Conservation (phyloP, 306 rosid genomes). For the Prinsepia uniflora region DNA sequence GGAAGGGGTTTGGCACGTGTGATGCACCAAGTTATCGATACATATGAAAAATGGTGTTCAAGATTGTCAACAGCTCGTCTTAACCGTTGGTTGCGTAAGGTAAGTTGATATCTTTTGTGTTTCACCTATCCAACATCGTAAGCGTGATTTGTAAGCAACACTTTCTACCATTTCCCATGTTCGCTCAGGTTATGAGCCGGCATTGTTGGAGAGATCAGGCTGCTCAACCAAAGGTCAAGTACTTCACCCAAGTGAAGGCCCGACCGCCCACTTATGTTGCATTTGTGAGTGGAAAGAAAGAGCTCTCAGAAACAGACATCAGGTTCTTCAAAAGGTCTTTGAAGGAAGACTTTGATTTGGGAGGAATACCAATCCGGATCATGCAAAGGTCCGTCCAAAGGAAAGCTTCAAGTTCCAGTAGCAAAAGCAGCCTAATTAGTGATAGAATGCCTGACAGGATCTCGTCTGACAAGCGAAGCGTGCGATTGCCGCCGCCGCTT, state of each 20-base stretch:
- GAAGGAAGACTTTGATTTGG: constrained; percentile 94
- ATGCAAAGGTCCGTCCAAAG: constrained; percentile 59
- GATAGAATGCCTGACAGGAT: constrained; percentile 37
- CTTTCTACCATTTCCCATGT: neutral
- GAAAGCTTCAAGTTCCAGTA: constrained; percentile 33
- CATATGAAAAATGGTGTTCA: constrained; percentile 85
- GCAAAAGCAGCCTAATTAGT: constrained; percentile 36
- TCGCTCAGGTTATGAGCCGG: constrained; percentile 84
- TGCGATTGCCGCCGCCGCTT: neutral
- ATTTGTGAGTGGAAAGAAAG: constrained; percentile 72
- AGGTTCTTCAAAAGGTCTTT: constrained; percentile 79
- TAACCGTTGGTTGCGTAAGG: constrained; percentile 96
- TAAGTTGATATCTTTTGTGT: constrained; percentile 13
- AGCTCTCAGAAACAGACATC: constrained; percentile 62
- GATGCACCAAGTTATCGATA: constrained; percentile 62
- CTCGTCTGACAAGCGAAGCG: constrained; percentile 63
- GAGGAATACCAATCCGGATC: constrained; percentile 89
- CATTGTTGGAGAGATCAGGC: constrained; percentile 98
- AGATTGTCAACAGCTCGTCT: constrained; percentile 82
- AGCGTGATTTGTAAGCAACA: constrained; percentile 20
- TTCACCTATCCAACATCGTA: neutral
- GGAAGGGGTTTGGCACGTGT: constrained; percentile 73
- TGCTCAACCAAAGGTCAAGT: constrained; percentile 80
- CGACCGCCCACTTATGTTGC: constrained; percentile 93
- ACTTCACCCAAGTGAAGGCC: constrained; percentile 96